Evolutionary conservation across 1,284 basidiomycete genomes (phyloP).

Genomic region (Lignosus rhinocerotis): DNA sequence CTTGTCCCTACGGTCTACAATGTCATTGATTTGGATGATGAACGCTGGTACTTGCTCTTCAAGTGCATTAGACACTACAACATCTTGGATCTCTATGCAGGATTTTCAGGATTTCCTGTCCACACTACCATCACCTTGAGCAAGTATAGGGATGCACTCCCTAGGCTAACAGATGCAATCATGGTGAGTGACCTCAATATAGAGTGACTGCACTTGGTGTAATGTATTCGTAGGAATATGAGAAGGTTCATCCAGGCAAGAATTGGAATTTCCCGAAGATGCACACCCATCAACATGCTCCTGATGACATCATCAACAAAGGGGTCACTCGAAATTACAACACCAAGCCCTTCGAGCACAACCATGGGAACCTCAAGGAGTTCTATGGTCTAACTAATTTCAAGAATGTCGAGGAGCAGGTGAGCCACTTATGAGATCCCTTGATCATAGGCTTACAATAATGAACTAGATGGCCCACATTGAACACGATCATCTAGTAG

Average conservation of each 20-base stretch:
- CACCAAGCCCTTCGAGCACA: constrained; percentile 29
- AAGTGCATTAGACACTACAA: background rate
- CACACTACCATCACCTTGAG: background rate
- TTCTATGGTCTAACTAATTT: constrained; percentile 32
- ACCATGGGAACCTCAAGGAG: constrained; percentile 28
- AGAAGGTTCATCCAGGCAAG: constrained; percentile 8
- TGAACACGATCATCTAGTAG: background rate
- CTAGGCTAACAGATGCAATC: background rate
- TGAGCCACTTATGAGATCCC: constrained; percentile 1
- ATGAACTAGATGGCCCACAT: background rate
- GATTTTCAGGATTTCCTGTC: background rate
- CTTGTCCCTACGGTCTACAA: background rate
- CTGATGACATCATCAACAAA: constrained; percentile 26
- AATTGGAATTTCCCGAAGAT: constrained; percentile 29
- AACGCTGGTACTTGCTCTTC: background rate
- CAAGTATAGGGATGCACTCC: background rate
- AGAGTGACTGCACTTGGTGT: too few species aligned
- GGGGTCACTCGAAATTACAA: constrained; percentile 24
- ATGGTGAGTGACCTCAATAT: too few species aligned
- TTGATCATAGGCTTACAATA: background rate
- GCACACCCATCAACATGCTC: constrained; percentile 22
- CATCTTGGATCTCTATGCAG: background rate
- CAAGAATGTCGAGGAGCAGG: constrained; percentile 29
- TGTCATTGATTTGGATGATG: background rate
- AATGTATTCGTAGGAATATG: background rate